Evolutionary conservation across 257 asterid species (phyloP).

Genomic region (Solanum appendiculatum): DNA sequence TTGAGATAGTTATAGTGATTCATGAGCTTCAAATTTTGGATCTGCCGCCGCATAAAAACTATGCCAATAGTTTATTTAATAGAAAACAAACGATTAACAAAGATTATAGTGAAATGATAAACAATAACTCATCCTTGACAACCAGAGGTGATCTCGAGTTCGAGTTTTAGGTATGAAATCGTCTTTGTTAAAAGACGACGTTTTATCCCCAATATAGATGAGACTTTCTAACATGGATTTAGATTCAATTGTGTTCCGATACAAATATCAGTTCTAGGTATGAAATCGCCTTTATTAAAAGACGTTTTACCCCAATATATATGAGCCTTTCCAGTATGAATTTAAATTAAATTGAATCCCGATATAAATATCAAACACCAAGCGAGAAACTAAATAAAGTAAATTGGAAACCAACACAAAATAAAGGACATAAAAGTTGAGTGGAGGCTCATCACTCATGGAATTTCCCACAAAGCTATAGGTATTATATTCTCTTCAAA

Average conservation of each 20-base stretch:
- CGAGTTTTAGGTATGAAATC: not conserved
- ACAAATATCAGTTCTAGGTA: not conserved
- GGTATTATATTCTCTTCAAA: not conserved
- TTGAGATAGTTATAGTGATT: not conserved
- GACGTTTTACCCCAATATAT: not conserved
- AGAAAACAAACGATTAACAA: not conserved
- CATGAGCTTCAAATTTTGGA: not conserved
- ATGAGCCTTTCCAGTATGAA: fast-evolving
- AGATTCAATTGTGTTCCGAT: no score
- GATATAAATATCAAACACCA: not conserved
- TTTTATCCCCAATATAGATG: not conserved
- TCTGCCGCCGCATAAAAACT: fast-evolving
- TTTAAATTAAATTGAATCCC: not conserved
- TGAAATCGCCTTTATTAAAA: not conserved
- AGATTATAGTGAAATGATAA: not conserved
- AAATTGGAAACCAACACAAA: not conserved
- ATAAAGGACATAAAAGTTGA: not conserved
- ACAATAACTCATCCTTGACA: no score
- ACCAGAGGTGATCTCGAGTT: not conserved
- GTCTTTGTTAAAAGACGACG: not conserved
- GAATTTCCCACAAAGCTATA: not conserved
- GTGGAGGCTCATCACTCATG: not conserved
- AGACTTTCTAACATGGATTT: no score
- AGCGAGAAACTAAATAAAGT: not conserved
- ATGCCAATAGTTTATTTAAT: not conserved